A percentile compares a stretch with the other conserved stretches of the same genome.
Conservation (phyloP, 345 rosid species). For the Brassica incana region DNA sequence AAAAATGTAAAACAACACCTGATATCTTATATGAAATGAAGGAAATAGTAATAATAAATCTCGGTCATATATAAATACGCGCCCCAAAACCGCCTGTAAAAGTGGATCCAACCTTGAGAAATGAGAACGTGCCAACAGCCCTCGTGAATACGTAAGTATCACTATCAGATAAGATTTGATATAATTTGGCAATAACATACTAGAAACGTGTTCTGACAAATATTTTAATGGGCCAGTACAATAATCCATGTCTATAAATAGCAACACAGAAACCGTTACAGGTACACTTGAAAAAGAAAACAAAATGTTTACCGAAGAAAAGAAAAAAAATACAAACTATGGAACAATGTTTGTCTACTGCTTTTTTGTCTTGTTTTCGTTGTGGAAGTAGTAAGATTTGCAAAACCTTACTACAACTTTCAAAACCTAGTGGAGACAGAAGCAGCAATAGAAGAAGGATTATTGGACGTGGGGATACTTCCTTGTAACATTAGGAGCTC, state of each 20-base stretch:
- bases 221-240: background rate
- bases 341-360: conserved; percentile 1
- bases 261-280: background rate
- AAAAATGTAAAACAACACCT: too few relatives aligned
- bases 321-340: background rate
- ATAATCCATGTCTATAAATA: background rate
- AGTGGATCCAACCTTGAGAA: background rate
- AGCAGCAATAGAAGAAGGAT: background rate
- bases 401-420: conserved; percentile 1
- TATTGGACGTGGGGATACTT: background rate
- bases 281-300: background rate
- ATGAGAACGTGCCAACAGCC: background rate
- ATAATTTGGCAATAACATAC: background rate
- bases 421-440: background rate
- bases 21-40: too few relatives aligned
- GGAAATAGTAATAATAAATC: too few relatives aligned
- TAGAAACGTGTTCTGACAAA: background rate
- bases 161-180: background rate
- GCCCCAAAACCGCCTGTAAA: too few relatives aligned
- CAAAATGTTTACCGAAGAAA: conserved; percentile 1
- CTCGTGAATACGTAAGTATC: background rate
- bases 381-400: background rate
- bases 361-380: background rate
- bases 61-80: too few relatives aligned
- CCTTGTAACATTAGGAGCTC: background rate